phyloP scores from a whole-genome alignment of 495 filamentous ascomycete species.

The Neurospora sp. region DNA sequence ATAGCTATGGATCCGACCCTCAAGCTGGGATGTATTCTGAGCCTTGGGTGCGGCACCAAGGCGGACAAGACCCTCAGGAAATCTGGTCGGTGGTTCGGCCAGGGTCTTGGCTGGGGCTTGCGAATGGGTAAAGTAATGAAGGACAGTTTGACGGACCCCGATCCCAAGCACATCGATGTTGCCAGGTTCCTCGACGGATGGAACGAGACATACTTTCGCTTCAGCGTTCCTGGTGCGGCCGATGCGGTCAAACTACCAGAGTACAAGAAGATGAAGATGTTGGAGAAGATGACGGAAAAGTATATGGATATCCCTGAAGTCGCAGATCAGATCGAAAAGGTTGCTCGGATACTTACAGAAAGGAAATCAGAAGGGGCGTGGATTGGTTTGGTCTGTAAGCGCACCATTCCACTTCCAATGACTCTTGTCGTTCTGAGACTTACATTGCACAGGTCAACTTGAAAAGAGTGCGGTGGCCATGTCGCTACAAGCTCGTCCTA shows the following conservation, averaged over 20 bases:
- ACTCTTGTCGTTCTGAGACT: background rate
- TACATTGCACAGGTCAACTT: background rate
- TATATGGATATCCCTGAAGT: constrained; percentile 1
- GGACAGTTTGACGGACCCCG: constrained; percentile 4
- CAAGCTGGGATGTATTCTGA: constrained; percentile 8
- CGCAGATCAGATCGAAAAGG: background rate
- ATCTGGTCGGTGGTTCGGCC: background rate
- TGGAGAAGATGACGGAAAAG: constrained; percentile 5
- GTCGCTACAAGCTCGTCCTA: background rate
- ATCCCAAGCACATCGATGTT: background rate
- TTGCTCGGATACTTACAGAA: background rate
- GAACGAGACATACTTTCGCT: constrained; percentile 10
- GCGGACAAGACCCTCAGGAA: background rate
- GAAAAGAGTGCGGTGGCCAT: background rate
- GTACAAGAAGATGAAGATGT: constrained; percentile 8
- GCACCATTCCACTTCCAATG: background rate
- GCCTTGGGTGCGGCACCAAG: constrained; percentile 13
- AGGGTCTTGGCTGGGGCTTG: background rate
- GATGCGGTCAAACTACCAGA: constrained; percentile 48
- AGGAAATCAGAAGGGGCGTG: background rate
- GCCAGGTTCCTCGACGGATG: background rate
- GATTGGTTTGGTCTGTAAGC: background rate
- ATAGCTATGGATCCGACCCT: background rate
- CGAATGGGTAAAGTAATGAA: constrained; percentile 3
- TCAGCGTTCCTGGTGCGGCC: constrained; percentile 49